phyloP scores from a whole-genome alignment of 768 basidiomycete genomes.

The Mycena sanguinolenta region DNA sequence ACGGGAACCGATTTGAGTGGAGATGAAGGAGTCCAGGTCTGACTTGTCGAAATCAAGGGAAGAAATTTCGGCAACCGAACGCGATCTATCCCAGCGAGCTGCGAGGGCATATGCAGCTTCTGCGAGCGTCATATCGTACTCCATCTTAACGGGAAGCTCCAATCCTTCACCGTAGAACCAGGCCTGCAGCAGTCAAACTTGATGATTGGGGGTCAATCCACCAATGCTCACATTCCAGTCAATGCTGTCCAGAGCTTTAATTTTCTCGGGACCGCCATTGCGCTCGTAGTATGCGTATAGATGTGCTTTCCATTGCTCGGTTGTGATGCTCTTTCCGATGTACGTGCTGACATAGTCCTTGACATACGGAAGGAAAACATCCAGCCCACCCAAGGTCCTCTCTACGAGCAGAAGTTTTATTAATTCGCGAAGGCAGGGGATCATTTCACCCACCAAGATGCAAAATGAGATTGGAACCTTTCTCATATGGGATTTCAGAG shows the following conservation, averaged over 20 bases:
- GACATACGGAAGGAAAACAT: slow-evolving; percentile 88
- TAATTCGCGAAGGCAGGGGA: background rate
- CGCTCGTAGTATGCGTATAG: slow-evolving; percentile 78
- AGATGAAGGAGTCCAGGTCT: slow-evolving; percentile 77
- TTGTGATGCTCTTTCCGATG: slow-evolving; percentile 86
- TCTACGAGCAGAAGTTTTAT: slow-evolving; percentile 53
- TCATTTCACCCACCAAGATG: slow-evolving; percentile 69
- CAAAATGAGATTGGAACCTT: slow-evolving; percentile 90
- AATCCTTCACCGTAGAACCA: slow-evolving; percentile 89
- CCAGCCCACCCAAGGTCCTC: slow-evolving; percentile 81
- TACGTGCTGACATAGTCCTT: slow-evolving; percentile 87
- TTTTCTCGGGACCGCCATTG: slow-evolving; percentile 70
- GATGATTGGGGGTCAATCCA: background rate
- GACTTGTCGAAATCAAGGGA: slow-evolving; percentile 65
- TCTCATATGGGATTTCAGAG: slow-evolving; percentile 84
- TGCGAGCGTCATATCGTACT: slow-evolving; percentile 81
- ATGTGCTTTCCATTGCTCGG: slow-evolving; percentile 86
- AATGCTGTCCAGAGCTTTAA: slow-evolving; percentile 74
- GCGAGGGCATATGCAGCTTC: slow-evolving; percentile 80
- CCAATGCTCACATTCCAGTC: slow-evolving; percentile 75
- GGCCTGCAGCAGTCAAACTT: slow-evolving; percentile 53
- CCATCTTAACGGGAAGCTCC: slow-evolving; percentile 72
- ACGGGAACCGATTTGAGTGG: slow-evolving; percentile 80
- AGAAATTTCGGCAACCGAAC: slow-evolving; percentile 47
- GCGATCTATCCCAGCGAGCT: slow-evolving; percentile 77